Evolutionary conservation across 495 filamentous ascomycete genomes (phyloP), one percentile per base, ranked within the genome.

Genomic region (Xylaria grammica): DNA sequence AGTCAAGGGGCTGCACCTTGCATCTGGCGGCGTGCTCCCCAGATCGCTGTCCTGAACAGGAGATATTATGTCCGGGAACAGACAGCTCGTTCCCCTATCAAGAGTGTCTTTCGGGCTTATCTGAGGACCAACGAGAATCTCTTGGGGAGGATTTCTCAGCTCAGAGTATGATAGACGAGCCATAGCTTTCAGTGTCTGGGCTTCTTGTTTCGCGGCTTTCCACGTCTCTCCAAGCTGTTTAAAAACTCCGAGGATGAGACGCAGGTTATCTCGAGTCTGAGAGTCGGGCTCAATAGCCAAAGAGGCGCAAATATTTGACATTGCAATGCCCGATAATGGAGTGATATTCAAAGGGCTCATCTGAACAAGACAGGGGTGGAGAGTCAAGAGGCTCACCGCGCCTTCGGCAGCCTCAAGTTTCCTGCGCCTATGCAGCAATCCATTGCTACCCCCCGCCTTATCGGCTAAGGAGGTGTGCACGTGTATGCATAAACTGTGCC

Each of bases 301-400:
- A 27, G 49, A 10, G 4, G 49, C n/a, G 49, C 29, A 29, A 34
- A 52, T 3, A 34, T 34, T 52, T 5, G 46, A 20, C 24, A 49
- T 27, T n/a, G 10, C 49, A 19, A 27, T 29, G 4, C 49, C 19
- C n/a, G 49, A 52, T 19, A 52, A 52, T 7, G 46, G 20, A 10
- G 7, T 52, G 49, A 52, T 52, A 15, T 29, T 52, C 49, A 52
- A 19, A 19, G 49, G 49, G 49, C 49, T 52, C 49, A 52, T 52
- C 26, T 20, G 49, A 13, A 52, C 8, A 34, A 52, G 49, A 34
- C 20, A 27, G 4, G 49, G 24, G 29, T 27, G 49, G 20, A 52
- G 49, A 52, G 49, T 52, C n/a, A 52, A 19, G 49, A 52, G 49
- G 22, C 49, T 52, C 49, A 34, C 49, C 4, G 24, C 22, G 20